Evolutionary conservation across 495 filamentous ascomycete species (phyloP), one percentile per base, ranked within the genome.

Genomic region (Parathielavia appendiculata): DNA sequence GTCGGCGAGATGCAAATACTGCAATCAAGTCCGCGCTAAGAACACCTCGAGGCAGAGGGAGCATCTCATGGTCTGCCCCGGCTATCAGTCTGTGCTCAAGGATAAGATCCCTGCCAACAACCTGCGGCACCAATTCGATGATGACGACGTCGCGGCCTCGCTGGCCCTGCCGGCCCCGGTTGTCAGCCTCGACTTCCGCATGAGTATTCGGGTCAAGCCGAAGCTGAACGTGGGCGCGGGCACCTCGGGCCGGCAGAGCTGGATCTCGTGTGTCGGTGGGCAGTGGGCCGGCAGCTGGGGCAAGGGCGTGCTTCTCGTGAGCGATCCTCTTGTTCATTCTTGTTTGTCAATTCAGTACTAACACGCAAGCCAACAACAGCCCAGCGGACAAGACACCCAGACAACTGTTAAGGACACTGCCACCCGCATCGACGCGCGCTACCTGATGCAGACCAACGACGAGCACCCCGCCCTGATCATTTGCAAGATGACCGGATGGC

Each of bases 11-110:
- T 70, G 68, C 54, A 56, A 38, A 2, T 64, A 65, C 51, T 70
- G 68, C 62, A 50, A 51, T 47, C 61, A 70, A 43, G 54, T 63
- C 17, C 64, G 68, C 0, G 68, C 68, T 1, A 70, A 70, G 54
- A 70, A 70, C 48, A 70, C 66, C 11, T 70, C 68, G 6, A 51
- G 68, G 30, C 68, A 70, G 58, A 57, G 68, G 11, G 68, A 70
- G 40, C 68, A 70, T 38, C 51, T 70, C 17, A 43, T 67, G 56
- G 20, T 32, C 4, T 70, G 68, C 48, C 38, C 60, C 19, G 66
- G 58, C 4, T 70, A 67, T 43, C 66, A 67, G 43, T 16, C 34
- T 23, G 45, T 63, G 20, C 57, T 70, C 40, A 64, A 63, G 49
- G 66, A 69, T 11, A 65, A 62, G 57, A 64, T 67, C 17, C 64